Conservation (phyloP, 2,329 filamentous ascomycete species). For the Colletotrichum sp. region DNA sequence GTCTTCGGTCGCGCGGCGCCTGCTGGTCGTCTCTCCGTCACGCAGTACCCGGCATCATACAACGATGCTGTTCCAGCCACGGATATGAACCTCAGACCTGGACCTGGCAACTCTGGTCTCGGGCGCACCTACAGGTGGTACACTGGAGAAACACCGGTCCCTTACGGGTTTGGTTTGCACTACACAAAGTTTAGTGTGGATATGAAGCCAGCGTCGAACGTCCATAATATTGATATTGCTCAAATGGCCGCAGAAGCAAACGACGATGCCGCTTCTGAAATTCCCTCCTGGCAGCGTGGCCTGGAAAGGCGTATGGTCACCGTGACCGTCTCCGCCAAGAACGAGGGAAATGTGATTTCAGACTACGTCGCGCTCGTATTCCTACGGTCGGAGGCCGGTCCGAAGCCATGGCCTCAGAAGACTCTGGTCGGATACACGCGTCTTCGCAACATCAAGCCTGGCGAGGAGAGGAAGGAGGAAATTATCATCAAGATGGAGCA, state of each 20-base stretch:
- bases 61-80: slow-evolving; percentile 55
- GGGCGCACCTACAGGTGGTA: slow-evolving; percentile 65
- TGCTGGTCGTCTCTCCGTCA: slow-evolving; percentile 59
- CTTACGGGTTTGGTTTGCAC: slow-evolving; percentile 62
- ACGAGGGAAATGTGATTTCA: slow-evolving; percentile 49
- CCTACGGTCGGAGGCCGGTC: slow-evolving; percentile 48
- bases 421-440: slow-evolving; percentile 55
- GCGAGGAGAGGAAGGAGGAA: slow-evolving; percentile 31
- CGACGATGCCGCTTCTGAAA: background rate
- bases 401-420: slow-evolving; percentile 57
- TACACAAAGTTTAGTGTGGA: slow-evolving; percentile 57
- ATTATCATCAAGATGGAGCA: slow-evolving; percentile 53
- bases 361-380: slow-evolving; percentile 61
- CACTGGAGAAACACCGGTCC: slow-evolving; percentile 47
- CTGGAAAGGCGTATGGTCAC: slow-evolving; percentile 25
- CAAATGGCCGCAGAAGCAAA: background rate
- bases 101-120: slow-evolving; percentile 45
- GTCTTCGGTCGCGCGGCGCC: slow-evolving; percentile 54
- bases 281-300: background rate
- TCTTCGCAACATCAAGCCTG: slow-evolving; percentile 41
- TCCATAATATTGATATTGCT: background rate
- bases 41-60: slow-evolving; percentile 61
- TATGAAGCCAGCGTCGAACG: background rate
- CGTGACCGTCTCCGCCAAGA: slow-evolving; percentile 48
- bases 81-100: slow-evolving; percentile 57